Base-by-base conservation (phyloP, 441 rosid genomes). In the Macaranga tanarius region DNA sequence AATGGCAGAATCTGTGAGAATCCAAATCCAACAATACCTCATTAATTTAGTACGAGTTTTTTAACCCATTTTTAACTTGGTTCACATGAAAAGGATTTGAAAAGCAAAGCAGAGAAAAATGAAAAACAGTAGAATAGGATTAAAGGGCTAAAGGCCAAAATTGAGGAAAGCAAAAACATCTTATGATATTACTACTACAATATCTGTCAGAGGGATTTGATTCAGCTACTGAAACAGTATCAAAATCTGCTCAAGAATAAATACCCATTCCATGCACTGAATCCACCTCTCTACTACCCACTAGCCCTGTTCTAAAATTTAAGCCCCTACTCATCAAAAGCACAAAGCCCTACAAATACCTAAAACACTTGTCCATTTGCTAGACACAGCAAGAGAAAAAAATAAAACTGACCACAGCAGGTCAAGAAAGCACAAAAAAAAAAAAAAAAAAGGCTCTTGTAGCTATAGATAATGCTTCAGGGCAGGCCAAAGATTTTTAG, bases 141-240 rank as follows among this genome's bases (percentile, higher is more conserved):
- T 5, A 13, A 73, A 44, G 38, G 7, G n/a, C 31, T 20, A 31
- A 22, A 52, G 0, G 28, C 68, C 64, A 64, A 68, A 77, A 38
- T 10, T 7, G 12, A 54, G 59, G 7, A 61, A 2, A 48, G 4
- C 17, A 26, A 11, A 63, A 4, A 58, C 17, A 25, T 44, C 11
- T 25, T 47, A n/a, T 42, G n/a, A 76, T 34, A 75, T 71, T 60
- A 68, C 63, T 54, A 25, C 71, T 65, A 47, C 51, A 47, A 72
- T 58, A 74, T 80, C 76, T 58, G 75, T 63, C 76, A 68, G 74
- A 63, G 31, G 26, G 76, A 71, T 74, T 63, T 34, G 57, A 62
- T 74, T 74, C 72, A 51, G 65, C 70, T 61, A 65, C 72, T 45
- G n/a, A 26, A 40, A 72, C 73, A 71, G 79, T 66, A 17, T 52